phyloP scores from a whole-genome alignment of 495 filamentous ascomycete species.

The Podospora pseudopauciseta region DNA sequence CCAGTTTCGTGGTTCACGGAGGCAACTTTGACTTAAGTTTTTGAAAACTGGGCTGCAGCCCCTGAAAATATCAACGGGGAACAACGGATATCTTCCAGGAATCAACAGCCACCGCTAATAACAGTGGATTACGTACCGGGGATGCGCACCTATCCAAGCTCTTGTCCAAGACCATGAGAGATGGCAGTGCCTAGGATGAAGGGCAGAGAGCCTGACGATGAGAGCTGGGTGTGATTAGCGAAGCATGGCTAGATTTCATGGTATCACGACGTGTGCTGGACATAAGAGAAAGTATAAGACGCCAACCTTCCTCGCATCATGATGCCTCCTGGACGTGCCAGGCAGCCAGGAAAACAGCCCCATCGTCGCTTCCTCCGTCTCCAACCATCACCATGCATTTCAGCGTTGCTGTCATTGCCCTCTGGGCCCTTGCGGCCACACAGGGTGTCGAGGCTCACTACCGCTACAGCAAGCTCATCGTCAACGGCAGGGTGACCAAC shows the following conservation, averaged over 20 bases:
- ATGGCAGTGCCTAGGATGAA: not conserved
- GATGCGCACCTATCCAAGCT: not conserved
- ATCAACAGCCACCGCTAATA: not conserved
- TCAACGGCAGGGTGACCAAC: slow-evolving; percentile 17
- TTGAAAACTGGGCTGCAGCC: not conserved
- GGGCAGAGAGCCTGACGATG: not conserved
- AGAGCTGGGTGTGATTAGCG: not conserved
- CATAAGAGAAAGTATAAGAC: not conserved
- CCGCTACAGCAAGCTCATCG: slow-evolving; percentile 19
- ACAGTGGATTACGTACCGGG: not conserved
- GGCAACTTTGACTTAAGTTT: not conserved
- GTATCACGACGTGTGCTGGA: not conserved
- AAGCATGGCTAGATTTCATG: not conserved
- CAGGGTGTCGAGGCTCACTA: slow-evolving; percentile 18
- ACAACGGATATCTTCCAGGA: not conserved
- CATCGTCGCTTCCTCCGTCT: too few relatives aligned
- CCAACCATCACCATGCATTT: not conserved
- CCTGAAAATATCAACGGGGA: not conserved
- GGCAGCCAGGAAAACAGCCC: not conserved
- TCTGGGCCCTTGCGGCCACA: slow-evolving; percentile 15
- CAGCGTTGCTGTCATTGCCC: slow-evolving; percentile 12
- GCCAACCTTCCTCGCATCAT: not conserved
- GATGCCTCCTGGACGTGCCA: not conserved
- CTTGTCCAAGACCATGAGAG: not conserved
- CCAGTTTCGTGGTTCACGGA: not conserved